phyloP scores from a whole-genome alignment of 805 yeast genomes.

The Lachancea meyersii region DNA sequence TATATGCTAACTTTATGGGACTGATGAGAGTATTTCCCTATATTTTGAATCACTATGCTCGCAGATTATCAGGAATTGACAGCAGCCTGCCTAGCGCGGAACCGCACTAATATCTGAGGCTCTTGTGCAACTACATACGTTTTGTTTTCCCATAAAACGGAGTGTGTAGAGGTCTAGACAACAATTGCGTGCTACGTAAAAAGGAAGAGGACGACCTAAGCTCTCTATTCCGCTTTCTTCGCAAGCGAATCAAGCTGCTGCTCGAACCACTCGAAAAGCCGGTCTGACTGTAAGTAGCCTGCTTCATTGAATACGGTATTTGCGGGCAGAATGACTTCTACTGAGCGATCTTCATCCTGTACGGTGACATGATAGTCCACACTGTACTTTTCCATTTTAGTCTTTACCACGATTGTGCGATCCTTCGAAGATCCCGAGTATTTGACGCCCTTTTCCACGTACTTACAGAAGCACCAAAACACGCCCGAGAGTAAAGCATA shows the following conservation, averaged over 20 bases:
- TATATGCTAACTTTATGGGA: constrained; percentile 68
- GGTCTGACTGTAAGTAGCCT: constrained; percentile 39
- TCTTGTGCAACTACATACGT: background rate
- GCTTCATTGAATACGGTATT: constrained; percentile 35
- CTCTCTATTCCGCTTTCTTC: constrained; percentile 29
- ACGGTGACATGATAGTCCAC: constrained; percentile 43
- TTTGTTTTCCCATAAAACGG: background rate
- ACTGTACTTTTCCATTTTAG: constrained; percentile 35
- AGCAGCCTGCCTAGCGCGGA: constrained; percentile 28
- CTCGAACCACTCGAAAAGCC: constrained; percentile 38
- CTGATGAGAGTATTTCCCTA: constrained; percentile 63
- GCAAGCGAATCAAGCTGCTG: constrained; percentile 33
- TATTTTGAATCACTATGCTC: constrained; percentile 36
- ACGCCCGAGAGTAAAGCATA: constrained; percentile 38
- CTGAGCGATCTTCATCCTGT: constrained; percentile 15
- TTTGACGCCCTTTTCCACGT: constrained; percentile 38
- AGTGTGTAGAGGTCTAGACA: background rate
- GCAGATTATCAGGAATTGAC: constrained; percentile 68
- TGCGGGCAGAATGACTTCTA: constrained; percentile 24
- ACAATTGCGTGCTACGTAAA: background rate
- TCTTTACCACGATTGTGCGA: constrained; percentile 30
- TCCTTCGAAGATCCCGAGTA: constrained; percentile 39
- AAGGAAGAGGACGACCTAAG: background rate
- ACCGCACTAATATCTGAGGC: background rate
- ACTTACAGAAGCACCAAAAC: constrained; percentile 35